phyloP scores from a whole-genome alignment of 306 rosid genomes.

The Vicia sativa region DNA sequence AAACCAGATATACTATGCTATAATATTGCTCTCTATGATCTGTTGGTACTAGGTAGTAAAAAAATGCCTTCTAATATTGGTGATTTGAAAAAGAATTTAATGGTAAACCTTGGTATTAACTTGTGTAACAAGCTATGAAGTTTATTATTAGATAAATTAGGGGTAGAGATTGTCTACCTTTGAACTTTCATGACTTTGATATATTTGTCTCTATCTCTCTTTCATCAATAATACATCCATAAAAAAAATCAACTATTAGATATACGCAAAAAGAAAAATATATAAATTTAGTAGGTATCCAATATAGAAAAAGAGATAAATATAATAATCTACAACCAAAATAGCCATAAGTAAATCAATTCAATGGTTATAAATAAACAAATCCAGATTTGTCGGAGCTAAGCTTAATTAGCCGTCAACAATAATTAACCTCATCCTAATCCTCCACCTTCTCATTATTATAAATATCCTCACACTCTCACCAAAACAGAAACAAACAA shows the following conservation, averaged over 20 bases:
- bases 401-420: slow-evolving; percentile 43
- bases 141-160: no score
- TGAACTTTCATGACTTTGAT: no score
- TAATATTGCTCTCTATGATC: no score
- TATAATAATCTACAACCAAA: background rate
- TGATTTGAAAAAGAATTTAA: no score
- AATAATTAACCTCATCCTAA: slow-evolving; percentile 28
- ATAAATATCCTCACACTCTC: slow-evolving; percentile 44
- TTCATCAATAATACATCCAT: no score
- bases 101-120: no score
- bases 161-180: no score
- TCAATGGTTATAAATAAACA: slow-evolving; percentile 51
- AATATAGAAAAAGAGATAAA: slow-evolving; percentile 16
- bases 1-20: no score
- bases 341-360: background rate
- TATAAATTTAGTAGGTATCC: background rate
- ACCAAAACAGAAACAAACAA: background rate
- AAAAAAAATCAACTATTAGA: background rate
- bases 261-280: background rate
- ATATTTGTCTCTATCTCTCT: no score
- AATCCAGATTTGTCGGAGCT: slow-evolving; percentile 53
- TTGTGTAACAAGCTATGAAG: no score
- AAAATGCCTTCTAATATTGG: no score
- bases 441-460: slow-evolving; percentile 24
- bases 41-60: no score